A percentile compares a stretch with the other conserved stretches of the same genome.
Evolutionary conservation across 768 basidiomycete species (phyloP).

Genomic region (Hydnomerulius pinastri): DNA sequence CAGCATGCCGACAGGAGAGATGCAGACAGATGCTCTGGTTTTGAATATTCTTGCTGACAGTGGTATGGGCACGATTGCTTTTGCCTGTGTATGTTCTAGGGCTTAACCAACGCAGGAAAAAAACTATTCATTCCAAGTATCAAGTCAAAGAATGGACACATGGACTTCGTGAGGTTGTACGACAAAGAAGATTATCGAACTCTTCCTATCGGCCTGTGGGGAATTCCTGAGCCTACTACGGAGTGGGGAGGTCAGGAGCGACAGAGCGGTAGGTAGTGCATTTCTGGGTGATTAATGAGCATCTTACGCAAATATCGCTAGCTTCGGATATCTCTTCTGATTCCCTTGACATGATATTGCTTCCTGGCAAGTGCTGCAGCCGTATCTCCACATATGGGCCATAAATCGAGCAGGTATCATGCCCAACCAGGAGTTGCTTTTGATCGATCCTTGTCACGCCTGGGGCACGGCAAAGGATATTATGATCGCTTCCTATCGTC

Average conservation of each 20-base stretch:
- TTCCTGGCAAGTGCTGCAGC: slow-evolving; percentile 54
- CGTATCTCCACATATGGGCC: slow-evolving; percentile 9
- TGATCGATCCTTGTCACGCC: slow-evolving; percentile 63
- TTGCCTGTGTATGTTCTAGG: background rate
- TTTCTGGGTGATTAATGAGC: slow-evolving; percentile 1
- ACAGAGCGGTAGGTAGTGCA: slow-evolving; percentile 48
- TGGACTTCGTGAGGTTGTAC: slow-evolving; percentile 71
- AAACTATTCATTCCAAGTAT: slow-evolving; percentile 72
- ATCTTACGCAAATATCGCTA: slow-evolving; percentile 14
- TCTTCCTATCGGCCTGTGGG: slow-evolving; percentile 68
- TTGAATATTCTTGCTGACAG: slow-evolving; percentile 49
- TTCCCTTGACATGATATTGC: slow-evolving; percentile 61
- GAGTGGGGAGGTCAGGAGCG: slow-evolving; percentile 48
- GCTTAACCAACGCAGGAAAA: slow-evolving; percentile 47
- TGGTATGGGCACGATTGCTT: slow-evolving; percentile 40
- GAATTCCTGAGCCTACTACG: slow-evolving; percentile 65
- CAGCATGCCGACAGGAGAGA: slow-evolving; percentile 76
- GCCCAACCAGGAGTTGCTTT: slow-evolving; percentile 66
- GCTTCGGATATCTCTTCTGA: slow-evolving; percentile 36
- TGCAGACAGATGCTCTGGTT: slow-evolving; percentile 57
- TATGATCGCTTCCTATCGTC: slow-evolving; percentile 73
- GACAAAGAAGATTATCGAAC: slow-evolving; percentile 55
- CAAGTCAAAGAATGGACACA: slow-evolving; percentile 42
- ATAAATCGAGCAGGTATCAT: slow-evolving; percentile 7
- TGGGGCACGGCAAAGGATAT: slow-evolving; percentile 84